phyloP scores from a whole-genome alignment of 345 rosid genomes.

The Euphorbia pulcherrima region DNA sequence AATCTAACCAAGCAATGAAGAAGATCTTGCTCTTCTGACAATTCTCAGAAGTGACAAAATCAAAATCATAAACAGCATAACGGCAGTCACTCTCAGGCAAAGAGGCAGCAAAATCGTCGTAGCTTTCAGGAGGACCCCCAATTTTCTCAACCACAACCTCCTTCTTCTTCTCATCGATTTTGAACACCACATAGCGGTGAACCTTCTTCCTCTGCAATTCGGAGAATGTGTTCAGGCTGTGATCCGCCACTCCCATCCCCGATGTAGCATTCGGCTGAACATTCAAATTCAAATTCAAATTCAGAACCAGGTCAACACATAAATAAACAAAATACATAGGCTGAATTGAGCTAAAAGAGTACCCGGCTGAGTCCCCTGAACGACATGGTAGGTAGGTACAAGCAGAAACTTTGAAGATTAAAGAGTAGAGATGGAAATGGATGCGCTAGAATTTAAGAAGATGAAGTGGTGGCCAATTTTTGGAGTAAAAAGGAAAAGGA shows the following conservation, averaged over 20 bases:
- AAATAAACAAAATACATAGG: too few relatives aligned
- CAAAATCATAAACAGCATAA: slow-evolving; percentile 70
- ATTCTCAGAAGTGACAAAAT: slow-evolving; percentile 68
- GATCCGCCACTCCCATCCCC: slow-evolving; percentile 72
- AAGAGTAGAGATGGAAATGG: too few relatives aligned
- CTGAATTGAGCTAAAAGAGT: too few relatives aligned
- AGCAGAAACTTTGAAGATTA: not conserved
- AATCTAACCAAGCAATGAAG: slow-evolving; percentile 60
- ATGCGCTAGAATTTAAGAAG: not conserved
- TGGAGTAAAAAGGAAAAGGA: too few relatives aligned
- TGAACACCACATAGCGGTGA: slow-evolving; percentile 60
- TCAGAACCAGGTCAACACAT: too few relatives aligned
- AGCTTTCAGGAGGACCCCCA: slow-evolving; percentile 55
- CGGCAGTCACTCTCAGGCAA: slow-evolving; percentile 71
- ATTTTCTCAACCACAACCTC: slow-evolving; percentile 65
- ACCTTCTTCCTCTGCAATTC: slow-evolving; percentile 73
- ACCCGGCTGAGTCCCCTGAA: slow-evolving; percentile 57
- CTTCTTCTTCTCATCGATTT: slow-evolving; percentile 55
- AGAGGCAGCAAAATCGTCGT: slow-evolving; percentile 63
- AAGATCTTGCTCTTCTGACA: slow-evolving; percentile 81
- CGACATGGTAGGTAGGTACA: slow-evolving; percentile 35
- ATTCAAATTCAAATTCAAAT: too few relatives aligned
- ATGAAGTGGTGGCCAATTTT: not conserved
- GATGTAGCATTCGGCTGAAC: slow-evolving; percentile 75
- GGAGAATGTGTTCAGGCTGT: slow-evolving; percentile 47